A percentile compares a stretch with the other conserved stretches of the same genome.
These are phyloP conservation scores for Colletotrichum melonis DNA, from an alignment of 2,329 filamentous ascomycete genomes.

Conservation along the genomic window DNA sequence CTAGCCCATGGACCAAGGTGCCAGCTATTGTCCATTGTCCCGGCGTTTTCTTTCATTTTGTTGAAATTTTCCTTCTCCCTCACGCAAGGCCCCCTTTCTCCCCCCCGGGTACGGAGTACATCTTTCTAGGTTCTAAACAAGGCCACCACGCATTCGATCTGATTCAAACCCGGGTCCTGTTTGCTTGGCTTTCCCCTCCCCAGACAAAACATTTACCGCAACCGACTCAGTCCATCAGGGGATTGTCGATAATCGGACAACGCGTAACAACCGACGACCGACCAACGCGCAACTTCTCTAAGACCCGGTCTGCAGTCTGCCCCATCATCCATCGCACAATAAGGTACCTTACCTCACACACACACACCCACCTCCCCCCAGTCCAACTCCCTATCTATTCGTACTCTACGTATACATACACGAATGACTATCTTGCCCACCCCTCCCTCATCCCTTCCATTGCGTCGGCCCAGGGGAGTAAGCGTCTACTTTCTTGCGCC, in stretches of 20 bases:
- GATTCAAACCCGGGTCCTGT: not conserved
- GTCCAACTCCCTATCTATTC: not conserved
- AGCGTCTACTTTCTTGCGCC: slow-evolving; percentile 8
- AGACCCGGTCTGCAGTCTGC: not conserved
- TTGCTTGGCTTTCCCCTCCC: not conserved
- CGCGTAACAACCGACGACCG: not conserved
- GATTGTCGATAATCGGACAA: not conserved
- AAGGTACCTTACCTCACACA: not conserved
- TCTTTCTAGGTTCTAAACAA: not conserved
- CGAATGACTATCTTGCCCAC: not conserved
- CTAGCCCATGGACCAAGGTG: not conserved
- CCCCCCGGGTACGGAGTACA: not conserved
- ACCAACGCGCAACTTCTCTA: not conserved
- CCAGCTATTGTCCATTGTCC: not conserved
- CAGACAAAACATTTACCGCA: not conserved
- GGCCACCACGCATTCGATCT: not conserved
- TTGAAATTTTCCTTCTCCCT: not conserved
- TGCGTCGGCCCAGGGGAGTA: not conserved
- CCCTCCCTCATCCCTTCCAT: not conserved
- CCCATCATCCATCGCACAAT: not conserved
- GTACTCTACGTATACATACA: not conserved
- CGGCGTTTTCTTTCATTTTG: not conserved
- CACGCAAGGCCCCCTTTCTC: too few relatives aligned
- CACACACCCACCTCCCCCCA: not conserved
- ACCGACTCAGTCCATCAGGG: not conserved